Percentiles rank a stretch among this genome's conserved stretches.
Evolutionary conservation across 768 basidiomycete genomes (phyloP).

Genomic region (Lentinula edodes): DNA sequence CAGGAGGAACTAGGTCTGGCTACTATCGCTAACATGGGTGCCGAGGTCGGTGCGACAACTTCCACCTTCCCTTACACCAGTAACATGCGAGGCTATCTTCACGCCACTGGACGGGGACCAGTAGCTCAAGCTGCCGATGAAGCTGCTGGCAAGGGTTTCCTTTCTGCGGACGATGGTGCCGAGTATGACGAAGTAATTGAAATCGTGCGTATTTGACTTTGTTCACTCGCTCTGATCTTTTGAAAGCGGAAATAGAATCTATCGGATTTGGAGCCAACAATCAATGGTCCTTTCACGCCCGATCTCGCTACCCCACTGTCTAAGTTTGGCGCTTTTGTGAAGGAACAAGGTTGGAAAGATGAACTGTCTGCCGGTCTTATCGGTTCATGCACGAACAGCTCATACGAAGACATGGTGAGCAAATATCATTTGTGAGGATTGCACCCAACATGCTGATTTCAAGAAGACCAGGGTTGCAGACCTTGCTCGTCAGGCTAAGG

Average conservation of each 20-base stretch:
- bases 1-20: conserved; percentile 58
- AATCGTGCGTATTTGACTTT: conserved; percentile 52
- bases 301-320: conserved; percentile 94
- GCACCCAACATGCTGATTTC: neutral
- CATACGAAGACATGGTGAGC: conserved; percentile 89
- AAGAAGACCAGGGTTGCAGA: conserved; percentile 84
- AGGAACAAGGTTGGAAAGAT: conserved; percentile 89
- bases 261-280: conserved; percentile 82
- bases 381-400: conserved; percentile 99
- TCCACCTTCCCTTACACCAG: conserved; percentile 95
- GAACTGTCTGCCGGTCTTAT: conserved; percentile 88
- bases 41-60: conserved; percentile 99
- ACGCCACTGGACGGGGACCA: conserved; percentile 81
- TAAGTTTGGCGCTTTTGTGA: conserved; percentile 74
- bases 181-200: conserved; percentile 96
- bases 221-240: neutral
- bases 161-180: conserved; percentile 78
- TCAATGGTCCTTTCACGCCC: conserved; percentile 98
- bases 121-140: conserved; percentile 85
- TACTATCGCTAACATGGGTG: conserved; percentile 98
- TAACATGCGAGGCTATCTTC: conserved; percentile 85
- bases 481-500: conserved; percentile 84
- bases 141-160: conserved; percentile 73
- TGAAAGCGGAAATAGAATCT: conserved; percentile 53
- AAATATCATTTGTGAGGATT: neutral